These are phyloP conservation scores for Fusarium globosum DNA, from an alignment of 2,329 filamentous ascomycete genomes.

Conservation along the genomic window DNA sequence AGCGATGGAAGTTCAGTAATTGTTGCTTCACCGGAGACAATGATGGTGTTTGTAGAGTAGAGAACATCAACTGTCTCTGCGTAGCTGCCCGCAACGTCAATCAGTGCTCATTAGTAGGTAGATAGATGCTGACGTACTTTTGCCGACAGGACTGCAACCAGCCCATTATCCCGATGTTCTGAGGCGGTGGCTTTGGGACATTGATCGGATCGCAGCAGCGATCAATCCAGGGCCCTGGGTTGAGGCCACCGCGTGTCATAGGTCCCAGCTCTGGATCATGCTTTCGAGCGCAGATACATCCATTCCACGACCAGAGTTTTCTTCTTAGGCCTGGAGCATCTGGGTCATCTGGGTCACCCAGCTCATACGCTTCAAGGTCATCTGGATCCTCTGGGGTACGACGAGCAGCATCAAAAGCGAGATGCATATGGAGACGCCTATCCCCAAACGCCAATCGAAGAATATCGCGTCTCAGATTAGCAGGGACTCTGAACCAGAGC, in stretches of 20 bases:
- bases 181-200: not conserved
- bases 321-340: not conserved
- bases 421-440: not conserved
- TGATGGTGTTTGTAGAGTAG: constrained; percentile 1
- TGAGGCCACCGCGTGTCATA: not conserved
- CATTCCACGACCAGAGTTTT: not conserved
- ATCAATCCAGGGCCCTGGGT: not conserved
- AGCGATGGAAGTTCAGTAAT: not conserved
- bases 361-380: not conserved
- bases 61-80: constrained; percentile 6
- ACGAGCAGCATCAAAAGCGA: not conserved
- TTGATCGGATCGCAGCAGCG: not conserved
- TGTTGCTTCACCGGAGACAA: not conserved
- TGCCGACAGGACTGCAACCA: constrained; percentile 10
- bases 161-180: not conserved
- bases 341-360: not conserved
- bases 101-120: accelerated
- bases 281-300: not conserved
- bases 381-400: not conserved
- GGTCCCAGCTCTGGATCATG: not conserved
- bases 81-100: not conserved
- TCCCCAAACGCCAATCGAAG: not conserved
- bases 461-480: not conserved
- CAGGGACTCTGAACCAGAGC: not conserved
- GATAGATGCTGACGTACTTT: not conserved